Conservation (phyloP, 2,329 filamentous ascomycete species). For the Sarocladiaceae sp. region DNA sequence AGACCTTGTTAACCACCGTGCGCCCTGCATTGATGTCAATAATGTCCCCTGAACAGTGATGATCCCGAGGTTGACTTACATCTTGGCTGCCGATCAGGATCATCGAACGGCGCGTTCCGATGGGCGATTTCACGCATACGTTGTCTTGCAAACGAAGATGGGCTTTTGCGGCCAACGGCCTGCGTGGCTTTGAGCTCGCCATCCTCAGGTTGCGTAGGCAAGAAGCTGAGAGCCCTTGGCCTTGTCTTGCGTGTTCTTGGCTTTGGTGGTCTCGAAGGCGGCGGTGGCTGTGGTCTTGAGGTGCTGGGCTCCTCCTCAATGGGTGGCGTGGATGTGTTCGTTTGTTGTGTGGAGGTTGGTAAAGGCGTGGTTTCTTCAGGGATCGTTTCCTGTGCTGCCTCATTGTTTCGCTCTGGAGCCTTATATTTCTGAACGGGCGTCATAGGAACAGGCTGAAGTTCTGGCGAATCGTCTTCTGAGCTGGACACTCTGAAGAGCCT, state of each 20-base stretch:
- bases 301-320: background rate
- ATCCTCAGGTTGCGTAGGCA: slow-evolving; percentile 32
- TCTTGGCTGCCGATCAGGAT: slow-evolving; percentile 31
- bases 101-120: slow-evolving; percentile 36
- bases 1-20: slow-evolving; percentile 35
- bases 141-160: slow-evolving; percentile 36
- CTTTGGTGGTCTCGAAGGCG: slow-evolving; percentile 14
- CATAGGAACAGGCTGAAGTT: slow-evolving; percentile 19
- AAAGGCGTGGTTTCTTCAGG: slow-evolving; percentile 2
- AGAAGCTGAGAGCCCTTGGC: slow-evolving; percentile 24
- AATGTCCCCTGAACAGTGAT: too few relatives aligned
- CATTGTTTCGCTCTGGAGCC: background rate
- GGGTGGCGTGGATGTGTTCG: background rate
- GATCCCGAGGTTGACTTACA: slow-evolving; percentile 28
- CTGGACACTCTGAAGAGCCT: slow-evolving; percentile 26
- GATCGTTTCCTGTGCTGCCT: background rate
- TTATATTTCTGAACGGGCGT: slow-evolving; percentile 16
- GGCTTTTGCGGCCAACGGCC: slow-evolving; percentile 29
- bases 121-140: slow-evolving; percentile 37
- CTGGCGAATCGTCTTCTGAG: slow-evolving; percentile 4
- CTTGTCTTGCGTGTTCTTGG: slow-evolving; percentile 19
- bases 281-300: slow-evolving; percentile 6
- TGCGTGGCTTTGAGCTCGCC: slow-evolving; percentile 20
- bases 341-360: slow-evolving; percentile 1
- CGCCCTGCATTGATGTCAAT: slow-evolving; percentile 38